phyloP scores from a whole-genome alignment of 2,329 filamentous ascomycete genomes.

The Ophiognomonia clavigignenti-juglandacearum region DNA sequence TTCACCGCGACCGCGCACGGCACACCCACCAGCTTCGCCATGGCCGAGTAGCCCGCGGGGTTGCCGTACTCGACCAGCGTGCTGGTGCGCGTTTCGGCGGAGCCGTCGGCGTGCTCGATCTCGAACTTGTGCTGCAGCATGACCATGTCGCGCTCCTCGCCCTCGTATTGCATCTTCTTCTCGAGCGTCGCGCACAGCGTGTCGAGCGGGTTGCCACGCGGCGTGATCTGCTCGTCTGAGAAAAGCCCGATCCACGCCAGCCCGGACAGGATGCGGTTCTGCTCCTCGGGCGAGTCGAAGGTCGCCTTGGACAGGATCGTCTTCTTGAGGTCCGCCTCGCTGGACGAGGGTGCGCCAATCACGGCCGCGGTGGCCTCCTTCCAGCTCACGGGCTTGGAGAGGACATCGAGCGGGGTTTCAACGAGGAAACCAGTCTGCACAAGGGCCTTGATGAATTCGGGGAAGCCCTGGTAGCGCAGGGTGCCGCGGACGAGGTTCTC shows the following conservation, averaged over 20 bases:
- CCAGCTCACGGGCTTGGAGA: slow-evolving; percentile 69
- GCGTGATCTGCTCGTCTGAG: slow-evolving; percentile 63
- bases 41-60: slow-evolving; percentile 71
- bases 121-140: slow-evolving; percentile 79
- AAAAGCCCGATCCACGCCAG: slow-evolving; percentile 67
- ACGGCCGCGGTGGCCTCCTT: slow-evolving; percentile 79
- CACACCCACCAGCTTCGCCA: slow-evolving; percentile 78
- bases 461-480: slow-evolving; percentile 83
- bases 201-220: slow-evolving; percentile 76
- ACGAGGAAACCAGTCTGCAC: slow-evolving; percentile 87
- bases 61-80: slow-evolving; percentile 82
- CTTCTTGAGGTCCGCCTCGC: slow-evolving; percentile 64
- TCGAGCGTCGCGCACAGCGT: slow-evolving; percentile 87
- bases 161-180: slow-evolving; percentile 81
- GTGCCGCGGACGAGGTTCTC: slow-evolving; percentile 79
- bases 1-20: slow-evolving; percentile 64
- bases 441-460: slow-evolving; percentile 80
- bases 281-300: slow-evolving; percentile 62
- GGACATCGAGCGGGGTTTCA: slow-evolving; percentile 60
- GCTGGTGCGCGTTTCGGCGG: slow-evolving; percentile 69
- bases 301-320: slow-evolving; percentile 71
- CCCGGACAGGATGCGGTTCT: slow-evolving; percentile 63
- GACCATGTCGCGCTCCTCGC: slow-evolving; percentile 80
- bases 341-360: slow-evolving; percentile 61
- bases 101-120: slow-evolving; percentile 77